Evolutionary conservation across 1,139 yeast species (phyloP).

Genomic region (Geotrichum aggregatum): DNA sequence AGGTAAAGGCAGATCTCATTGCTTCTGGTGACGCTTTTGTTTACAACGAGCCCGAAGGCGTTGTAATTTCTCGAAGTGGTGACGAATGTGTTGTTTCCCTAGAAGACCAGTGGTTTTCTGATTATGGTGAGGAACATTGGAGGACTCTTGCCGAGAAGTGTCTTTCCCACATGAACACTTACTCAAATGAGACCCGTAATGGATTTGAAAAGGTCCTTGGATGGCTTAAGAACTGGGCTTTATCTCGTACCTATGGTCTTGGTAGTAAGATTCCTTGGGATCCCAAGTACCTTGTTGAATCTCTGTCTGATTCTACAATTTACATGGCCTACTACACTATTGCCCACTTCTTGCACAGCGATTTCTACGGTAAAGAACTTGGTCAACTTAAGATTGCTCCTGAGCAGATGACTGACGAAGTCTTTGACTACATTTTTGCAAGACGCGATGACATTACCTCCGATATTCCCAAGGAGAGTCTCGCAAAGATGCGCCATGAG

Average conservation of each 20-base stretch:
- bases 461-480: slow-evolving; percentile 58
- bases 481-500: slow-evolving; percentile 79
- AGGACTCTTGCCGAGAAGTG: slow-evolving; percentile 80
- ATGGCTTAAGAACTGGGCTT: slow-evolving; percentile 99
- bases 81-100: slow-evolving; percentile 95
- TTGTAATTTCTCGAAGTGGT: slow-evolving; percentile 90
- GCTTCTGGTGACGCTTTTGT: slow-evolving; percentile 76
- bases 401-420: slow-evolving; percentile 87
- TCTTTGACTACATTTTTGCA: slow-evolving; percentile 84
- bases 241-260: slow-evolving; percentile 92
- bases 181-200: slow-evolving; percentile 77
- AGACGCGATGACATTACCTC: slow-evolving; percentile 61
- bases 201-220: slow-evolving; percentile 92
- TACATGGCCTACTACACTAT: slow-evolving; percentile 96
- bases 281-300: slow-evolving; percentile 85
- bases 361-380: slow-evolving; percentile 70
- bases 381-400: slow-evolving; percentile 75
- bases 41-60: slow-evolving; percentile 90
- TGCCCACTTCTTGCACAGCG: slow-evolving; percentile 78
- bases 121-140: slow-evolving; percentile 96
- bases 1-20: slow-evolving; percentile 77
- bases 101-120: slow-evolving; percentile 98
- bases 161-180: slow-evolving; percentile 71
- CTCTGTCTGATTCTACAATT: slow-evolving; percentile 91
- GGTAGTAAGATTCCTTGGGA: slow-evolving; percentile 99